Evolutionary conservation across 208 protist genomes (phyloP).

Genomic region (Strigomonas culicis): DNA sequence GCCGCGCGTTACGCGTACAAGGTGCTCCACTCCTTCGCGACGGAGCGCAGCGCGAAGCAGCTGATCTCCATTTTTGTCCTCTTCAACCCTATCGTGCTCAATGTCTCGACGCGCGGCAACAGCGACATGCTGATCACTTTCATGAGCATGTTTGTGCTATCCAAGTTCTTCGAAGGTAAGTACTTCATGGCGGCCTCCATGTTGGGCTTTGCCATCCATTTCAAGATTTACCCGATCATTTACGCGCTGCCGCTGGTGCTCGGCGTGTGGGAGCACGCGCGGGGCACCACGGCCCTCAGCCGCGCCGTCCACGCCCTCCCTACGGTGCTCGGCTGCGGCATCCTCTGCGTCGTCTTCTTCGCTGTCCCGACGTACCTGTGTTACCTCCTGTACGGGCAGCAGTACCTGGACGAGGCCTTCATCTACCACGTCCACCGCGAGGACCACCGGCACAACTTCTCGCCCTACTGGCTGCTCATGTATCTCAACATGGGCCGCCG

Average conservation of each 20-base stretch:
- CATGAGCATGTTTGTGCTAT: constrained; percentile 75
- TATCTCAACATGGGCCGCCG: constrained; percentile 75
- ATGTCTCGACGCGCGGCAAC: constrained; percentile 93
- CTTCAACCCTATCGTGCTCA: constrained; percentile 91
- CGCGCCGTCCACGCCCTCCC: constrained; percentile 8
- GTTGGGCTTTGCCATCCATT: constrained; percentile 84
- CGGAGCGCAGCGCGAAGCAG: constrained; percentile 52
- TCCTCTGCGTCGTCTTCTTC: constrained; percentile 47
- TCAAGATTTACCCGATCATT: constrained; percentile 94
- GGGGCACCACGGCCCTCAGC: not conserved
- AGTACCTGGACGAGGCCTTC: constrained; percentile 77
- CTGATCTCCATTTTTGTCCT: constrained; percentile 79
- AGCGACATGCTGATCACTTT: constrained; percentile 91
- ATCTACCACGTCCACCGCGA: constrained; percentile 79
- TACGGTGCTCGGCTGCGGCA: constrained; percentile 30
- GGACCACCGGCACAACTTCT: constrained; percentile 93
- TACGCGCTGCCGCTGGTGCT: constrained; percentile 81
- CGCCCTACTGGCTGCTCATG: constrained; percentile 89
- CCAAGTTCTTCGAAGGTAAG: constrained; percentile 48
- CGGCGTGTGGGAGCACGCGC: constrained; percentile 42
- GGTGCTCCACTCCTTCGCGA: constrained; percentile 58
- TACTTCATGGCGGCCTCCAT: constrained; percentile 47
- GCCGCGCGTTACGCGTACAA: constrained; percentile 67
- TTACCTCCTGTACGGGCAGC: constrained; percentile 60
- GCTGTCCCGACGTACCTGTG: constrained; percentile 47